Conservation (phyloP, 2,329 filamentous ascomycete species). For the Calcarisporium arbuscula region DNA sequence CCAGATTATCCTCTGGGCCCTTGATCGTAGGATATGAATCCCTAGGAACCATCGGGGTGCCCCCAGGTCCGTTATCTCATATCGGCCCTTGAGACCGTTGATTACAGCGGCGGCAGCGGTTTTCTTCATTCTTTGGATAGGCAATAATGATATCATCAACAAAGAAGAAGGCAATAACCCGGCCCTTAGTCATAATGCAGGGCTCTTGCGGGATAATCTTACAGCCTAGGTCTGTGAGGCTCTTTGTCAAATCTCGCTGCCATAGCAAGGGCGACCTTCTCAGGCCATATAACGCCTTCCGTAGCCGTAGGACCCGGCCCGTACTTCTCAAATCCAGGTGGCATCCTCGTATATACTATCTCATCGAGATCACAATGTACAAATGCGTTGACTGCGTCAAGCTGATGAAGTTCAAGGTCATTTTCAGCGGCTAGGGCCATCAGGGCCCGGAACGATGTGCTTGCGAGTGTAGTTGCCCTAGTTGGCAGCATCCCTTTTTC, state of each 20-base stretch:
- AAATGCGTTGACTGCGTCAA: slow-evolving; percentile 1
- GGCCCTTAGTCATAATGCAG: not conserved
- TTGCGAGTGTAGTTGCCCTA: not conserved
- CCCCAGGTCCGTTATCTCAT: not conserved
- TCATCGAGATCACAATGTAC: not conserved
- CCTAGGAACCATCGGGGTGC: not conserved
- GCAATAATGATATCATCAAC: not conserved
- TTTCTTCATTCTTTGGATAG: not conserved
- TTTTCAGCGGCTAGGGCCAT: not conserved
- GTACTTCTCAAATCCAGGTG: not conserved
- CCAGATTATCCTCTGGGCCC: not conserved
- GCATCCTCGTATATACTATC: not conserved
- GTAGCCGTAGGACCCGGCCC: not conserved
- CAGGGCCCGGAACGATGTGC: not conserved
- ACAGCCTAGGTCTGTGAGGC: too few species aligned
- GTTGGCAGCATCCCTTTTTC: not conserved
- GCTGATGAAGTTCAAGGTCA: not conserved
- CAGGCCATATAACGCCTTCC: not conserved
- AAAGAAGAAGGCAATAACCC: not conserved
- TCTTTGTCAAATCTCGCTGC: not conserved
- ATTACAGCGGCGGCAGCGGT: not conserved
- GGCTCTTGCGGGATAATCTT: not conserved
- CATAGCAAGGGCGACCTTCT: not conserved
- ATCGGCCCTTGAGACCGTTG: not conserved
- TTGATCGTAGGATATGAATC: not conserved